A percentile compares a stretch with the other conserved stretches of the same genome.
Evolutionary conservation across 306 rosid species (phyloP).

Genomic region (Urtica urens): DNA sequence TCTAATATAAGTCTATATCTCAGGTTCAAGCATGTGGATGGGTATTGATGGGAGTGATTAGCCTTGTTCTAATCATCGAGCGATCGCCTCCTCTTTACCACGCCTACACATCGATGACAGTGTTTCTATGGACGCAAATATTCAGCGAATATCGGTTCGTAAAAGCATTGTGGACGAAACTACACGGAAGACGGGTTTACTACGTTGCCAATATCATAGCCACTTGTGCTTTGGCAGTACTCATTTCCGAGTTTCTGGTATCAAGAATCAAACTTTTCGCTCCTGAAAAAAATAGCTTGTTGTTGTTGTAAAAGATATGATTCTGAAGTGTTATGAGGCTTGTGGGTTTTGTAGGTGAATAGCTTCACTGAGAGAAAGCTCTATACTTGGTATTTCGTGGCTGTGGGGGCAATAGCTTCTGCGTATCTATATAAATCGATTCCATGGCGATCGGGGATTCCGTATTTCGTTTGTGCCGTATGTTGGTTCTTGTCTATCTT

Average conservation of each 20-base stretch:
- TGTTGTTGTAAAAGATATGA: too few relatives aligned
- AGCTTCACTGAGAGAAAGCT: constrained; percentile 85
- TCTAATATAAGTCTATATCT: constrained; percentile 18
- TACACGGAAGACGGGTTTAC: constrained; percentile 44
- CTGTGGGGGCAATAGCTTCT: constrained; percentile 40
- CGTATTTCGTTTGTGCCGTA: constrained; percentile 46
- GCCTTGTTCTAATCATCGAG: constrained; percentile 51
- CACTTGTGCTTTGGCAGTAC: constrained; percentile 39
- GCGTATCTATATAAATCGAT: constrained; percentile 39
- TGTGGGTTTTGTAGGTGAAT: constrained; percentile 43
- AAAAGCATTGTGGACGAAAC: constrained; percentile 52
- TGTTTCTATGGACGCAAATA: constrained; percentile 66
- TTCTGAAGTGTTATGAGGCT: constrained; percentile 24
- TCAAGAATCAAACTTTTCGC: constrained; percentile 10
- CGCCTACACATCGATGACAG: constrained; percentile 61
- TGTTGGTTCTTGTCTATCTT: constrained; percentile 75
- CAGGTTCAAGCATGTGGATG: constrained; percentile 64
- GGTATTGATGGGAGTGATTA: constrained; percentile 39
- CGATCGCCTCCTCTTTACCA: constrained; percentile 87
- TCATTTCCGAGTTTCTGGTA: constrained; percentile 79
- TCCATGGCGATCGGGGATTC: constrained; percentile 77
- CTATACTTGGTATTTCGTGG: constrained; percentile 70
- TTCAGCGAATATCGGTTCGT: constrained; percentile 56
- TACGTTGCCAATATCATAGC: constrained; percentile 40
- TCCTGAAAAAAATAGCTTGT: constrained; percentile 12